phyloP scores from a whole-genome alignment of 176 grass and related monocot species.

The Bonia amplexicaulis region DNA sequence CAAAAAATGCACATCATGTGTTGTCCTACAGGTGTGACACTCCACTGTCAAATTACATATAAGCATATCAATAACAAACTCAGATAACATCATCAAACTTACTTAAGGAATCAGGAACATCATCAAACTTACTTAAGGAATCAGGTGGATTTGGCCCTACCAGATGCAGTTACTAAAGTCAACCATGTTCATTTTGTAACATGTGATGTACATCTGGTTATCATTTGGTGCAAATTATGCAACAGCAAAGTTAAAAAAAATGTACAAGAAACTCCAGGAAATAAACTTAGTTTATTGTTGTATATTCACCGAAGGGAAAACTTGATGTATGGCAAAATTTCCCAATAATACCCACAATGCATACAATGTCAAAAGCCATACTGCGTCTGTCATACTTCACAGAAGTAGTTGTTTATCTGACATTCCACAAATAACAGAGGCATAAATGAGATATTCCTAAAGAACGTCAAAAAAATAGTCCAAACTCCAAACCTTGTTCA shows the following conservation, averaged over 20 bases:
- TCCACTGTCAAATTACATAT: background rate
- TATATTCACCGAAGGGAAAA: background rate
- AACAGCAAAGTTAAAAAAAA: background rate
- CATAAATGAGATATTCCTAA: slow-evolving; percentile 30
- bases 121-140: background rate
- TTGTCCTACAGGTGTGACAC: background rate
- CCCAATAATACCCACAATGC: background rate
- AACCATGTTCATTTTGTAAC: background rate
- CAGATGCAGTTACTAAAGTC: background rate
- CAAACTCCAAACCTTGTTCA: slow-evolving; percentile 69
- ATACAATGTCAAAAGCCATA: background rate
- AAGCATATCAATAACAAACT: background rate
- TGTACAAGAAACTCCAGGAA: background rate
- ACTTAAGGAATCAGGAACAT: background rate
- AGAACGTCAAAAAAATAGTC: slow-evolving; percentile 80
- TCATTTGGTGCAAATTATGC: background rate
- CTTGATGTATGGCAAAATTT: background rate
- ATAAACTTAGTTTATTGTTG: background rate
- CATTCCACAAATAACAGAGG: background rate
- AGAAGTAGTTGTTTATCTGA: background rate
- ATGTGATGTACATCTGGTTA: background rate
- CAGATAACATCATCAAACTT: background rate
- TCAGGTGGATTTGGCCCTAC: background rate
- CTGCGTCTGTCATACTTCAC: background rate
- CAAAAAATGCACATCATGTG: background rate